Conservation (phyloP, 2,329 filamentous ascomycete species). For the Pseudogymnoascus sp. region DNA sequence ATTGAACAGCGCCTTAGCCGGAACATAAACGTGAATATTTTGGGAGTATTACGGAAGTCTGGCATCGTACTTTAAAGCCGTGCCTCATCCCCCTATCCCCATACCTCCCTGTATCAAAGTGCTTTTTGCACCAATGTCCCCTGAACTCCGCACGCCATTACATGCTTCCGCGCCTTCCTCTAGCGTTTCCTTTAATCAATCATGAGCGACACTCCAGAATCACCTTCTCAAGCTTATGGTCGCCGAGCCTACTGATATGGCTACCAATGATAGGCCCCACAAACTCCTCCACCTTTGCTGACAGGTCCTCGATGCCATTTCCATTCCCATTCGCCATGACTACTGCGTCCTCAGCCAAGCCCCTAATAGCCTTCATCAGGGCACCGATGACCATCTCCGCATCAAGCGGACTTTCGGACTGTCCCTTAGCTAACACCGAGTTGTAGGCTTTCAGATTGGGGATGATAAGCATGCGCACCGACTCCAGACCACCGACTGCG, state of each 20-base stretch:
- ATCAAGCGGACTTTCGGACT: conserved; percentile 45
- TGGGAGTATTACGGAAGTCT: not conserved
- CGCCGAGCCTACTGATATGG: conserved; percentile 18
- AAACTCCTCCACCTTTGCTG: conserved; percentile 23
- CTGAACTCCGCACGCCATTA: not conserved
- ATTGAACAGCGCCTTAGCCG: not conserved
- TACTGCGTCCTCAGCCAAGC: conserved; percentile 35
- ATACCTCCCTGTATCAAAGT: not conserved
- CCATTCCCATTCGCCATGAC: conserved; percentile 18
- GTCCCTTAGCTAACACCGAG: conserved; percentile 46
- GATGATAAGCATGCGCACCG: conserved; percentile 54
- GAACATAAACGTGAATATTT: not conserved
- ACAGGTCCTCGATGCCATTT: conserved; percentile 15
- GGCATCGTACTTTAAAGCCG: not conserved
- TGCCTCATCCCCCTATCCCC: not conserved
- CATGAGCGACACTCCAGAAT: conserved; percentile 18
- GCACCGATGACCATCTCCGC: conserved; percentile 51
- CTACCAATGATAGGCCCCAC: conserved; percentile 24
- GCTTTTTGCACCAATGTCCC: not conserved
- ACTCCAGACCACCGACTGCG: conserved; percentile 62
- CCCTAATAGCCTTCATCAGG: conserved; percentile 46
- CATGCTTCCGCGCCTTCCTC: not conserved
- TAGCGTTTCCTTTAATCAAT: not conserved
- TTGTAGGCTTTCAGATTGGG: conserved; percentile 60
- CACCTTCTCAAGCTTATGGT: conserved; percentile 23